phyloP scores from a whole-genome alignment of 345 rosid species.

The Arabidopsis suecica region DNA sequence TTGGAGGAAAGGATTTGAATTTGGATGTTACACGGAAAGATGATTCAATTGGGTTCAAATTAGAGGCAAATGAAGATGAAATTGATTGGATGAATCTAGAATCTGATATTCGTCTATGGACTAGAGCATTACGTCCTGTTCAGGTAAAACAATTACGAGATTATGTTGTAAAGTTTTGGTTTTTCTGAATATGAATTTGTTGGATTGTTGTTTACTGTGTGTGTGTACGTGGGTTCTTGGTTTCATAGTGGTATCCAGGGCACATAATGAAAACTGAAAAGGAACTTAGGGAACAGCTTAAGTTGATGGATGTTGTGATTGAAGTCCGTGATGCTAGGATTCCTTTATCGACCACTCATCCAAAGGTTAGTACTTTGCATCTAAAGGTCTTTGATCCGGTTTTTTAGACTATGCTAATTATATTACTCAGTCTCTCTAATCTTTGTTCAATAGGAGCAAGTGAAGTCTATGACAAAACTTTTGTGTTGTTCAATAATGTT shows the following conservation, averaged over 20 bases:
- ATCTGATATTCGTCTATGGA: conserved; percentile 78
- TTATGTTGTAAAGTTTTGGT: not conserved
- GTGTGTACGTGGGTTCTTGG: not conserved
- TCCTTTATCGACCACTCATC: conserved; percentile 86
- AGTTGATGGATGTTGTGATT: conserved; percentile 93
- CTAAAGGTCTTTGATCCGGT: not conserved
- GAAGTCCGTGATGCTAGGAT: conserved; percentile 95
- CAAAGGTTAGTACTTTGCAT: conserved; percentile 57
- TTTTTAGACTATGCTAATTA: not conserved
- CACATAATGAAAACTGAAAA: conserved; percentile 94
- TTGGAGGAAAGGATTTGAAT: conserved; percentile 60
- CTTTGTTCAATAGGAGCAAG: not conserved
- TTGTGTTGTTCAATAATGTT: not conserved
- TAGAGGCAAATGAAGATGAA: conserved; percentile 50
- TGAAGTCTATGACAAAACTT: not conserved
- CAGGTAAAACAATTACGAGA: conserved; percentile 53
- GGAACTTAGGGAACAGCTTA: conserved; percentile 90
- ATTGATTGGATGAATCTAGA: conserved; percentile 75
- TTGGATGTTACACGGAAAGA: conserved; percentile 49
- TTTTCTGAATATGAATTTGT: not conserved
- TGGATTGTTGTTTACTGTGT: conserved; percentile 14
- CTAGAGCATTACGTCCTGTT: conserved; percentile 73
- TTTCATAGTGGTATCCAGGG: conserved; percentile 93
- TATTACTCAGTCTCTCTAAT: not conserved
- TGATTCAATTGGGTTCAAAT: conserved; percentile 27